Percentiles rank a stretch among this genome's conserved stretches.
phyloP scores from a whole-genome alignment of 805 yeast species.

The Metschnikowia bowlesiae region DNA sequence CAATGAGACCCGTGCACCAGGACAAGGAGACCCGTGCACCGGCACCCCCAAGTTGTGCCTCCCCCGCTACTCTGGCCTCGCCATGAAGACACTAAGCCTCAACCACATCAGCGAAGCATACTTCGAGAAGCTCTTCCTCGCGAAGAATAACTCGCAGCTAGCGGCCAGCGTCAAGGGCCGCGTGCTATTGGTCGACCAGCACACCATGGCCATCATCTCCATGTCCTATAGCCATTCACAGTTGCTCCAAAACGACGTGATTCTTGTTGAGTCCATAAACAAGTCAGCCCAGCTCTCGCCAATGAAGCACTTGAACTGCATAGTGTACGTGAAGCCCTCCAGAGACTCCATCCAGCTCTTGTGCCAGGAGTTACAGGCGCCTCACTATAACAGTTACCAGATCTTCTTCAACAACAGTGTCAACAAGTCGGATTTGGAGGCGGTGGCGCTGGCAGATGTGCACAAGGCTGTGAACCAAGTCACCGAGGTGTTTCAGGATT shows the following conservation, averaged over 20 bases:
- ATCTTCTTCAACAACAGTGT: slow-evolving; percentile 74
- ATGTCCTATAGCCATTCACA: slow-evolving; percentile 85
- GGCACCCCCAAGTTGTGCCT: background rate
- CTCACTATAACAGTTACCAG: slow-evolving; percentile 76
- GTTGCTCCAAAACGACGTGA: slow-evolving; percentile 76
- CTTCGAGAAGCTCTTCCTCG: slow-evolving; percentile 19
- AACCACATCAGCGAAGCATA: slow-evolving; percentile 15
- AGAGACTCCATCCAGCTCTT: slow-evolving; percentile 57
- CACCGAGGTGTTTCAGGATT: slow-evolving; percentile 83
- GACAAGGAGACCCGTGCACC: too few species aligned
- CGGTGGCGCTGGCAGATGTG: slow-evolving; percentile 87
- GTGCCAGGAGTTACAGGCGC: slow-evolving; percentile 64
- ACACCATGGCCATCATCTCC: slow-evolving; percentile 82
- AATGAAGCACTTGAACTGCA: slow-evolving; percentile 66
- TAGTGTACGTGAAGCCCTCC: slow-evolving; percentile 73
- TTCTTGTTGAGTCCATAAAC: slow-evolving; percentile 59
- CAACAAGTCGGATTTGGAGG: slow-evolving; percentile 73
- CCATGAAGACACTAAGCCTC: slow-evolving; percentile 15
- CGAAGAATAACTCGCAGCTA: slow-evolving; percentile 15
- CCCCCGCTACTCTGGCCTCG: background rate
- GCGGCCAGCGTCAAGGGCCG: slow-evolving; percentile 43
- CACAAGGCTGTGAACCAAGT: slow-evolving; percentile 72
- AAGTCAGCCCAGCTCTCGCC: slow-evolving; percentile 61
- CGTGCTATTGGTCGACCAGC: slow-evolving; percentile 73
- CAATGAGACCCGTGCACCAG: too few species aligned